Conservation (phyloP, 2,329 filamentous ascomycete species). For the Penicillium sp. region DNA sequence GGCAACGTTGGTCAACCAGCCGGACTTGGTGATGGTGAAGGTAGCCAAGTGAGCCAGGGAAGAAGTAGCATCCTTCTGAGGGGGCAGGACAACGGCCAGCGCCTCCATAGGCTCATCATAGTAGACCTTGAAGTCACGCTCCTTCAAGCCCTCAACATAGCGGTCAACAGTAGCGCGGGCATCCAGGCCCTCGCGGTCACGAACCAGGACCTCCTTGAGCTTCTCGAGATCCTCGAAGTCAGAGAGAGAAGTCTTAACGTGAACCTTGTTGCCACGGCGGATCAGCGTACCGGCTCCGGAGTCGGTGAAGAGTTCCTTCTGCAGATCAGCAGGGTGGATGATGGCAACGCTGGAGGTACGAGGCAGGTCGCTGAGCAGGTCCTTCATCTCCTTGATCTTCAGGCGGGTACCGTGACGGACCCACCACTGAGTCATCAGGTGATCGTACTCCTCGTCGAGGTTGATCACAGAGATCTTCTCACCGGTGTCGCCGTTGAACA, state of each 20-base stretch:
- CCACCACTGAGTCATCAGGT: conserved; percentile 88
- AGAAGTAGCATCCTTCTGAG: too few species aligned
- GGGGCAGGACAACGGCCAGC: conserved; percentile 75
- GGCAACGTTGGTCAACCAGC: conserved; percentile 87
- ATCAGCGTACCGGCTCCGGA: conserved; percentile 90
- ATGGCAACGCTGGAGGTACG: conserved; percentile 92
- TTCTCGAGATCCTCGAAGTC: conserved; percentile 68
- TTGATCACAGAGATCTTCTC: conserved; percentile 97
- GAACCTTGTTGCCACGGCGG: conserved; percentile 79
- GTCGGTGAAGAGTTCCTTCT: conserved; percentile 95
- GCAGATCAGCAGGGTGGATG: conserved; percentile 88
- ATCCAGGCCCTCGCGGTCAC: conserved; percentile 73
- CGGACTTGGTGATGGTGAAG: conserved; percentile 84
- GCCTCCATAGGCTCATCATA: conserved; percentile 92
- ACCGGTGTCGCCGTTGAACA: conserved; percentile 86
- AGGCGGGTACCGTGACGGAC: conserved; percentile 87
- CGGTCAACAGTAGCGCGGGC: conserved; percentile 74
- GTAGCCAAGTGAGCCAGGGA: conserved; percentile 76
- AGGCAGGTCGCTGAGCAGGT: conserved; percentile 77
- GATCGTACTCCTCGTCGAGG: conserved; percentile 88
- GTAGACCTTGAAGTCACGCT: conserved; percentile 79
- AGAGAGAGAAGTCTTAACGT: conserved; percentile 59
- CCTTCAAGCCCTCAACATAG: conserved; percentile 70
- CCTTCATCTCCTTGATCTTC: conserved; percentile 97
- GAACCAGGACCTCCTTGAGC: conserved; percentile 71